phyloP scores from a whole-genome alignment of 345 rosid genomes.

The Chamaenerion angustifolium region DNA sequence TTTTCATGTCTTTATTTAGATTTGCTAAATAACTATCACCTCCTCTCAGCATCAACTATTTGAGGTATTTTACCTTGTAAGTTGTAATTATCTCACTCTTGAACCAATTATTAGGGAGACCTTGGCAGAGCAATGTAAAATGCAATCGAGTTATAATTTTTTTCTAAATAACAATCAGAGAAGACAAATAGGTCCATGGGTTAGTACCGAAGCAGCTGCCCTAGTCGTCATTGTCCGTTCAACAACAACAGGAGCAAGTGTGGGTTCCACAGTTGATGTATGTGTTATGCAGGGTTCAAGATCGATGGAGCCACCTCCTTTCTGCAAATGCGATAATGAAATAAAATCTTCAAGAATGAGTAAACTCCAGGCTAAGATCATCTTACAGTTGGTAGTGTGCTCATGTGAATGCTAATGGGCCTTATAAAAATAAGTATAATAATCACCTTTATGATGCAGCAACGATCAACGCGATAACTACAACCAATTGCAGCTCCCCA shows the following conservation, averaged over 20 bases:
- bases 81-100: too few species aligned
- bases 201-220: constrained; percentile 93
- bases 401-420: too few species aligned
- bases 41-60: too few species aligned
- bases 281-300: constrained; percentile 93
- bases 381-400: neutral
- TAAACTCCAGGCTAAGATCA: neutral
- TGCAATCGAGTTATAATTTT: too few species aligned
- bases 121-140: too few species aligned
- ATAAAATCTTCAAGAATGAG: neutral
- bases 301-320: constrained; percentile 92
- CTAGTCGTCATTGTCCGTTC: constrained; percentile 99
- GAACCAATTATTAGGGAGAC: too few species aligned
- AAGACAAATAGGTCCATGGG: neutral
- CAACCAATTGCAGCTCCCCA: constrained; percentile 99
- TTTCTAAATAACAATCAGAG: too few species aligned
- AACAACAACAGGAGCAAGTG: constrained; percentile 97
- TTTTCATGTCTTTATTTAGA: too few species aligned
- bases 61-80: too few species aligned
- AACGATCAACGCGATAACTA: constrained; percentile 84
- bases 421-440: constrained; percentile 2
- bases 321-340: constrained; percentile 31
- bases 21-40: too few species aligned
- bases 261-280: constrained; percentile 91
- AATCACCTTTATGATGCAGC: constrained; percentile 92